Evolutionary conservation across 2,329 filamentous ascomycete genomes (phyloP).

Genomic region (Zasmidium citrigriseum): DNA sequence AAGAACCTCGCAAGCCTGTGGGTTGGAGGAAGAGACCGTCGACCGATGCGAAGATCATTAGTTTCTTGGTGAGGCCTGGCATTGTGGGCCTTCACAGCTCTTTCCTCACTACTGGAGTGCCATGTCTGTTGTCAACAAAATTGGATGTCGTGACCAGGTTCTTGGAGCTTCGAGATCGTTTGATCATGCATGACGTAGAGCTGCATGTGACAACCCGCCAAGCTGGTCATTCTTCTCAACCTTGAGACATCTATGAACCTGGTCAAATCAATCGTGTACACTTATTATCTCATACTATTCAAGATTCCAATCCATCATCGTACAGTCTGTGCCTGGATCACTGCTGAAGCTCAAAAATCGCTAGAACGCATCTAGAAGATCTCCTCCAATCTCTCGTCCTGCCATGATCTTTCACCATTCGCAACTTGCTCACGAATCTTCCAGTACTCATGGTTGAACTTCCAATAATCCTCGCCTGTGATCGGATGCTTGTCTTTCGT

Average conservation of each 20-base stretch:
- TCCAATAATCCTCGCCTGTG: conserved; percentile 89
- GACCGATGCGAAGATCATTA: conserved; percentile 72
- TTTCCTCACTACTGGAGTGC: too few relatives aligned
- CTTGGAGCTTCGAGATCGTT: too few relatives aligned
- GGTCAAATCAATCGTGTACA: not conserved
- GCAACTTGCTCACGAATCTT: conserved; percentile 67
- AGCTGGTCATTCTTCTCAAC: too few relatives aligned
- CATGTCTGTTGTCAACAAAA: too few relatives aligned
- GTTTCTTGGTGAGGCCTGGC: conserved; percentile 76
- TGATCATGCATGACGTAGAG: too few relatives aligned
- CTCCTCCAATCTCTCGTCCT: conserved; percentile 64
- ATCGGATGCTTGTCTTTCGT: conserved; percentile 68
- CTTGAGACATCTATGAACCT: too few relatives aligned
- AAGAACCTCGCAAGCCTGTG: conserved; percentile 52
- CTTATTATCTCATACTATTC: not conserved
- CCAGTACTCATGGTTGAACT: conserved; percentile 90
- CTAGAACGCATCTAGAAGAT: conserved; percentile 58
- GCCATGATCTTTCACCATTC: conserved; percentile 64
- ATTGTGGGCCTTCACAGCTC: conserved; percentile 51
- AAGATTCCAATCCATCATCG: not conserved
- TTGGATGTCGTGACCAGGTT: not conserved
- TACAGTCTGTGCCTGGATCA: not conserved
- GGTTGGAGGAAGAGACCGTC: conserved; percentile 84
- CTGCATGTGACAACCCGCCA: too few relatives aligned
- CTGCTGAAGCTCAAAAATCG: not conserved